Evolutionary conservation across 2,329 filamentous ascomycete species (phyloP).

Genomic region (Cryphonectria carpinicola): DNA sequence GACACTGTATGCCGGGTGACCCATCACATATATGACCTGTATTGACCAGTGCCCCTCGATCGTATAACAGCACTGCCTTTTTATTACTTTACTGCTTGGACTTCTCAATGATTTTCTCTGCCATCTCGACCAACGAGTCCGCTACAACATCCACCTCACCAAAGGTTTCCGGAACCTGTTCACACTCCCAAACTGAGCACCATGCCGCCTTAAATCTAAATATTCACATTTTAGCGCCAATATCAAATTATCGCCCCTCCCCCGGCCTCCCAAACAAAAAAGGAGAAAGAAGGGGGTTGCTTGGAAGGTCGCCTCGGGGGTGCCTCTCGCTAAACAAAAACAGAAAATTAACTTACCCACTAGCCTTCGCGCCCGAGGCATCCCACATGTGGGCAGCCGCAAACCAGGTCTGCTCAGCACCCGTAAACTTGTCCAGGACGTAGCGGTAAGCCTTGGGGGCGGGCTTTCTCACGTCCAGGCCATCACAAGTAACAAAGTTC

Average conservation of each 20-base stretch:
- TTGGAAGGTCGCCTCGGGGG: not conserved
- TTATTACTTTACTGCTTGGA: slow-evolving; percentile 24
- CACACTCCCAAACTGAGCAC: slow-evolving; percentile 56
- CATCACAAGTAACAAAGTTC: slow-evolving; percentile 57
- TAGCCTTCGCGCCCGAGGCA: slow-evolving; percentile 53
- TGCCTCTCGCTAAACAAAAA: too few relatives aligned
- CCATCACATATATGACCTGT: not conserved
- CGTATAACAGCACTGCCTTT: not conserved
- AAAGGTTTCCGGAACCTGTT: slow-evolving; percentile 54
- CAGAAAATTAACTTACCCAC: slow-evolving; percentile 40
- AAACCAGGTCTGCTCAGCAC: slow-evolving; percentile 52
- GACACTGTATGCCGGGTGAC: not conserved
- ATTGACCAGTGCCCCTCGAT: not conserved
- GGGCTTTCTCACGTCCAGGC: slow-evolving; percentile 53
- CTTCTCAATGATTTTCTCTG: slow-evolving; percentile 42
- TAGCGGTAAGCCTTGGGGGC: slow-evolving; percentile 50
- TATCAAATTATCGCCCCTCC: not conserved
- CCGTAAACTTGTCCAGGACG: slow-evolving; percentile 46
- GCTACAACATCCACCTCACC: slow-evolving; percentile 56
- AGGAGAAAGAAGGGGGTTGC: not conserved
- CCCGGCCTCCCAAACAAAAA: not conserved
- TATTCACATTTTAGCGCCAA: slow-evolving; percentile 5
- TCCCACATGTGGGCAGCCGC: slow-evolving; percentile 66
- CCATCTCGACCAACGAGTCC: slow-evolving; percentile 52
- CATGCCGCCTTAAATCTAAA: slow-evolving; percentile 55